Percentiles rank a stretch among this genome's conserved stretches.
Evolutionary conservation across 345 rosid species (phyloP).

Genomic region (Physaria fendleri): DNA sequence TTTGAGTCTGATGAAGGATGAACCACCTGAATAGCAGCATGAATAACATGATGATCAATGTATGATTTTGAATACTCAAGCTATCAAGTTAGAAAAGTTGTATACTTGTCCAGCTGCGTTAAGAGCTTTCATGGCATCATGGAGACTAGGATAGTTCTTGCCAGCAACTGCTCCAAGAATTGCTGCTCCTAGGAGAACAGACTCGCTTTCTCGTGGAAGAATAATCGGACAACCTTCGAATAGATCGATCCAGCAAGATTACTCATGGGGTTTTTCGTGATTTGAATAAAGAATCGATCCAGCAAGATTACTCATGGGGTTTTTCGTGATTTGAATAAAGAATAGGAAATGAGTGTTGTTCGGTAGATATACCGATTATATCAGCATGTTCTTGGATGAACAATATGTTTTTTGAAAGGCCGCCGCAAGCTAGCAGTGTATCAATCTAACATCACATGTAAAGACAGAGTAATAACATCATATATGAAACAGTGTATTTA

Average conservation of each 20-base stretch:
- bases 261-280: not conserved
- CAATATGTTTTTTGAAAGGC: conserved; percentile 65
- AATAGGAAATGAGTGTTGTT: not conserved
- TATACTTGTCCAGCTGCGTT: conserved; percentile 85
- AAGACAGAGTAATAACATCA: conserved; percentile 15
- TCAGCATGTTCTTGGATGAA: conserved; percentile 89
- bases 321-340: not conserved
- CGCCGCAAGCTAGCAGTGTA: conserved; percentile 83
- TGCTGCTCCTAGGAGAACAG: conserved; percentile 88
- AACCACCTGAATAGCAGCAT: conserved; percentile 45
- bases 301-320: not conserved
- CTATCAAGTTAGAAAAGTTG: not conserved
- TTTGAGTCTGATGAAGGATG: conserved; percentile 69
- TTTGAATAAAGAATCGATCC: not conserved
- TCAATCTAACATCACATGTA: conserved; percentile 49
- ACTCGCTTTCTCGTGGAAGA: conserved; percentile 87
- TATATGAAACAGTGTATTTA: not conserved
- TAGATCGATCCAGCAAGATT: not conserved
- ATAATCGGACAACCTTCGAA: conserved; percentile 71
- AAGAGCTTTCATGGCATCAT: conserved; percentile 79
- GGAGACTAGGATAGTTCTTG: conserved; percentile 56
- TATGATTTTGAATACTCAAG: not conserved
- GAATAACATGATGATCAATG: not conserved
- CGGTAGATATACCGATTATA: conserved; percentile 53
- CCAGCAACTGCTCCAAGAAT: conserved; percentile 90